Conservation (phyloP, 768 basidiomycete species). For the Sistotremastrum niveocremeum region DNA sequence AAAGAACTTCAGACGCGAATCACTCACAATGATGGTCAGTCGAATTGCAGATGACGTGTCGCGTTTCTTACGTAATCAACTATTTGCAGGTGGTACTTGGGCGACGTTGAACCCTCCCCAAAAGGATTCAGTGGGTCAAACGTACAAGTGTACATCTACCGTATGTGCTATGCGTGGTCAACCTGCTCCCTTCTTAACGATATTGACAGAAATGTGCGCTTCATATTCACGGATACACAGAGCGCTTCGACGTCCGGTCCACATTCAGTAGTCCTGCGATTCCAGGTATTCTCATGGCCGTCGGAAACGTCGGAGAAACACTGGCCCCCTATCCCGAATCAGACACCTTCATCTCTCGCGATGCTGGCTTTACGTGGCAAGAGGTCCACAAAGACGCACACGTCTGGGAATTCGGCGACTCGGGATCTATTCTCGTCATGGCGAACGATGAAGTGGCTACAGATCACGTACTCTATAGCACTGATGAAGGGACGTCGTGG, state of each 20-base stretch:
- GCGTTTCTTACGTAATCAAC: constrained; percentile 1
- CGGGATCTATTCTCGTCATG: constrained; percentile 85
- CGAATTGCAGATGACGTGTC: neutral
- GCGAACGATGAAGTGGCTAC: constrained; percentile 92
- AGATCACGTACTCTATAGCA: constrained; percentile 79
- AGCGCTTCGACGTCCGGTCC: constrained; percentile 76
- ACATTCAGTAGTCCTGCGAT: constrained; percentile 90
- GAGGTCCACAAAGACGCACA: constrained; percentile 98
- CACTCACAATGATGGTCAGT: constrained; percentile 89
- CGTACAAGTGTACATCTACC: constrained; percentile 56
- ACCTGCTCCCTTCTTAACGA: constrained; percentile 7
- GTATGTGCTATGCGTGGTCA: constrained; percentile 28
- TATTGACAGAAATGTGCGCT: constrained; percentile 80
- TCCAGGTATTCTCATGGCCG: constrained; percentile 88
- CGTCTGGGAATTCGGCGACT: constrained; percentile 97
- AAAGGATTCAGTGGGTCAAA: constrained; percentile 57
- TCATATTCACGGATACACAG: constrained; percentile 93
- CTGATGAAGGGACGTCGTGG: constrained; percentile 83
- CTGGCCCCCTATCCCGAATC: constrained; percentile 73
- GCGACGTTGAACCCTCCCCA: constrained; percentile 64
- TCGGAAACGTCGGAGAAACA: constrained; percentile 85
- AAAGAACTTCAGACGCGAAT: constrained; percentile 80
- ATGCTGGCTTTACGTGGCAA: constrained; percentile 96
- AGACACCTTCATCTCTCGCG: constrained; percentile 93
- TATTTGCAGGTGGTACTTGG: constrained; percentile 64